Evolutionary conservation across 768 basidiomycete species (phyloP).

Genomic region (Termitomyces sp.): DNA sequence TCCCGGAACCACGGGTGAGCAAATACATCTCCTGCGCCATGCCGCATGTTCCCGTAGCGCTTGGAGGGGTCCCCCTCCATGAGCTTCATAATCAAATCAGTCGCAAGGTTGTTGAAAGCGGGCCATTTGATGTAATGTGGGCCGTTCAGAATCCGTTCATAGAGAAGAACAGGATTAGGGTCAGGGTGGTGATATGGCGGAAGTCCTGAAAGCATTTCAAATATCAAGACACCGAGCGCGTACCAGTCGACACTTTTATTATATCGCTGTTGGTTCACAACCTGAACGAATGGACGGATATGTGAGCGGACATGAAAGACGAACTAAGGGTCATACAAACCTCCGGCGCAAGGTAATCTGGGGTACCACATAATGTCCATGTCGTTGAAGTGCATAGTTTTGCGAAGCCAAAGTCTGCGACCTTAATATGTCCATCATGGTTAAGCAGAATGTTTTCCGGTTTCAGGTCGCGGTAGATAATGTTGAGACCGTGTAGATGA

Average conservation of each 20-base stretch:
- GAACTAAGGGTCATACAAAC: constrained; percentile 25
- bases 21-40: constrained; percentile 90
- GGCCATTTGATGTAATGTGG: constrained; percentile 79
- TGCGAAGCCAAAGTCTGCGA: constrained; percentile 96
- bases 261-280: constrained; percentile 79
- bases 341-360: constrained; percentile 97
- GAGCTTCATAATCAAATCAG: constrained; percentile 84
- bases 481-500: constrained; percentile 79
- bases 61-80: constrained; percentile 87
- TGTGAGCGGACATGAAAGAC: constrained; percentile 6
- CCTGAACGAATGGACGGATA: constrained; percentile 31
- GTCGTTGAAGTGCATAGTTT: constrained; percentile 84
- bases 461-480: constrained; percentile 97
- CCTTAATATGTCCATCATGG: constrained; percentile 94
- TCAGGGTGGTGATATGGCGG: constrained; percentile 92
- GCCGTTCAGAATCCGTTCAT: constrained; percentile 85
- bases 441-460: constrained; percentile 95
- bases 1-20: constrained; percentile 92
- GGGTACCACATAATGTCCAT: constrained; percentile 94
- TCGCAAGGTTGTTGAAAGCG: constrained; percentile 66
- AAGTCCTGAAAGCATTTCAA: constrained; percentile 95
- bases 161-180: constrained; percentile 78
- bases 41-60: constrained; percentile 83
- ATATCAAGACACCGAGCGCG: constrained; percentile 93
- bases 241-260: constrained; percentile 99